Base-by-base conservation (phyloP, 495 filamentous ascomycete species). In the Pyrenula aspistea region DNA sequence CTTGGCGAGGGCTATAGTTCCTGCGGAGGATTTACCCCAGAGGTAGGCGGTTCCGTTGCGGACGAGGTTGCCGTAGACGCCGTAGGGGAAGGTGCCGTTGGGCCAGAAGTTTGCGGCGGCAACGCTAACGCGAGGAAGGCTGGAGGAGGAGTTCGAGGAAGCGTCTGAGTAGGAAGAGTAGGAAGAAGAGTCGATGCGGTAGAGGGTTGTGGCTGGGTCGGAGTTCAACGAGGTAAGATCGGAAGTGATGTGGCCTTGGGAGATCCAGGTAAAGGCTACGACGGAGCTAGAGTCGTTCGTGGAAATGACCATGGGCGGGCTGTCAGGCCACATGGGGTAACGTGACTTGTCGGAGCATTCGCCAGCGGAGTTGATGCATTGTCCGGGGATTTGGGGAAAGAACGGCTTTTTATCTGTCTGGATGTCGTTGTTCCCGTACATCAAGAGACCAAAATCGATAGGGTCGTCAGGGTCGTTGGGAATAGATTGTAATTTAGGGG, bases 251-350 rank as follows among this genome's bases (percentile, higher is more conserved):
- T 66, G 68, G 12, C 11, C 12, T 42, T 70, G 58, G 49, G 25
- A 50, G 56, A 70, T 65, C 63, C 65, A 70, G 20, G 65, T 69
- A 55, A 67, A 69, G 2, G 60, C 59, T 12, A 58, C 60, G 10
- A 60, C 60, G 2, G 42, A 53, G 15, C 61, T 61, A 51, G 53
- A 50, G 24, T 24, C 48, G 23, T 60, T 54, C 3, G 54, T 60
- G 10, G 54, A 59, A 3, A 65, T 56, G 22, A 67, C 51, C 42
- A 68, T 58, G 1, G 68, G 68, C 20, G 62, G 67, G 22, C 54
- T 59, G 48, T 70, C 62, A 10, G 68, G 63, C 68, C 68, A 70
- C 10, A 64, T 20, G 10, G 59, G 56, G 20, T 60, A 67, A 8
- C 68, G 60, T 8, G 57, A 55, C 2, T 61, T 61, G 56, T 70